phyloP scores from a whole-genome alignment of 495 filamentous ascomycete genomes.

The Penicillium robsamsonii region DNA sequence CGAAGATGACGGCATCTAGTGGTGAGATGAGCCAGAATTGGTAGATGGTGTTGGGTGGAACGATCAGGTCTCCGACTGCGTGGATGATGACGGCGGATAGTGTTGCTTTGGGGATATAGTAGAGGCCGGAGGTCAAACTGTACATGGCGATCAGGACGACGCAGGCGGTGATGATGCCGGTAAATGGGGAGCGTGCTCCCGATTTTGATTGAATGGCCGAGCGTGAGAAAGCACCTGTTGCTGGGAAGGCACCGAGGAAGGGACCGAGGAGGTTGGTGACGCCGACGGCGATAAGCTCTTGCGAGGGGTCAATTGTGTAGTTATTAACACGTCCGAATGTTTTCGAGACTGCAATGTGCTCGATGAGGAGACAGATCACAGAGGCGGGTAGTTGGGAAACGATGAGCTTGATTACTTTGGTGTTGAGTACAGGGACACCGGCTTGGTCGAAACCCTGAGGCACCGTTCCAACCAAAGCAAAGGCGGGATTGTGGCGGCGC shows the following conservation, averaged over 20 bases:
- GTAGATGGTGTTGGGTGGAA: slow-evolving; percentile 84
- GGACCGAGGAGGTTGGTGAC: slow-evolving; percentile 86
- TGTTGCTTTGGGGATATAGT: slow-evolving; percentile 79
- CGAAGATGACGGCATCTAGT: slow-evolving; percentile 85
- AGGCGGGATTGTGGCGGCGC: slow-evolving; percentile 44
- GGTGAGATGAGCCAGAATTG: slow-evolving; percentile 92
- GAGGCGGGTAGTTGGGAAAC: slow-evolving; percentile 63
- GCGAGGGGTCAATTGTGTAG: slow-evolving; percentile 90
- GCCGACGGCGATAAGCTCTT: slow-evolving; percentile 92
- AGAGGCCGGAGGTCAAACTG: slow-evolving; percentile 83
- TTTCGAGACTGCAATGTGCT: slow-evolving; percentile 91
- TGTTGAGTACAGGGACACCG: slow-evolving; percentile 63
- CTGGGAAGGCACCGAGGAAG: slow-evolving; percentile 87
- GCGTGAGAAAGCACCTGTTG: slow-evolving; percentile 90
- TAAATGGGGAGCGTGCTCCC: slow-evolving; percentile 85
- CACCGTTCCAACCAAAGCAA: slow-evolving; percentile 70
- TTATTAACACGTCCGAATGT: slow-evolving; percentile 94
- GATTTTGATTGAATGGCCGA: slow-evolving; percentile 97
- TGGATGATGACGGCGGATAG: slow-evolving; percentile 95
- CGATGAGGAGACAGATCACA: slow-evolving; percentile 88
- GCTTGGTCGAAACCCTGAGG: slow-evolving; percentile 77
- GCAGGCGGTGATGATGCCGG: slow-evolving; percentile 79
- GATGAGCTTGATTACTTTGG: slow-evolving; percentile 58
- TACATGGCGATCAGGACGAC: slow-evolving; percentile 91
- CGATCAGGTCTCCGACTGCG: slow-evolving; percentile 90